These are phyloP conservation scores for Termitomyces sp. DNA, from an alignment of 768 basidiomycete species.

Conservation along the genomic window DNA sequence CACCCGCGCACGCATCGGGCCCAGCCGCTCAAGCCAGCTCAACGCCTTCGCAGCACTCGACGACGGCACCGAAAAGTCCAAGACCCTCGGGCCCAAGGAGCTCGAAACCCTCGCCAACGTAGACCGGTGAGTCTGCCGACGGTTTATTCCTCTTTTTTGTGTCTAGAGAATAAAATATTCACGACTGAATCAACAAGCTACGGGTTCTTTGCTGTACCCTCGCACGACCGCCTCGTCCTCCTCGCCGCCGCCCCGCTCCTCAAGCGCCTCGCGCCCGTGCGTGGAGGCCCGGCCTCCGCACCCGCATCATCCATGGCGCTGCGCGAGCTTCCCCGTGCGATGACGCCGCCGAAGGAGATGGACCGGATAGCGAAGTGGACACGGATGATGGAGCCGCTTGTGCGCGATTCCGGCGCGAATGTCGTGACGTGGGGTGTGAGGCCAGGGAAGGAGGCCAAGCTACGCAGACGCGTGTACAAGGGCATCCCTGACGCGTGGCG, in stretches of 20 bases:
- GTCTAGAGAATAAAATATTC: constrained; percentile 3
- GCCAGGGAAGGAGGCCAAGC: constrained; percentile 58
- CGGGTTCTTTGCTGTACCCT: constrained; percentile 79
- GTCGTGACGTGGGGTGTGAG: constrained; percentile 67
- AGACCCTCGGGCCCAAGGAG: constrained; percentile 70
- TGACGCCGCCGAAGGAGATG: constrained; percentile 54
- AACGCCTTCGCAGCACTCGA: constrained; percentile 50
- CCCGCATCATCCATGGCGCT: constrained; percentile 41
- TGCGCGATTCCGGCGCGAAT: constrained; percentile 74
- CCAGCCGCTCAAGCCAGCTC: constrained; percentile 51
- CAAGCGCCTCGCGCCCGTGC: constrained; percentile 47
- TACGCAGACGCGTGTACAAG: constrained; percentile 80
- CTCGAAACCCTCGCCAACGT: constrained; percentile 64
- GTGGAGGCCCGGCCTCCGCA: constrained; percentile 39
- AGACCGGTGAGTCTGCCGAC: constrained; percentile 65
- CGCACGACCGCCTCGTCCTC: constrained; percentile 79
- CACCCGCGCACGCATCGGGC: constrained; percentile 68
- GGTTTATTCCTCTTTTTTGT: not conserved
- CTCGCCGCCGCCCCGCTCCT: constrained; percentile 57
- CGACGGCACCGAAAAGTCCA: constrained; percentile 54
- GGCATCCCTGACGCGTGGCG: constrained; percentile 98
- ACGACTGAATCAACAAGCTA: constrained; percentile 47
- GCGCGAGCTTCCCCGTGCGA: constrained; percentile 40
- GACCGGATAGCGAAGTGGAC: constrained; percentile 88
- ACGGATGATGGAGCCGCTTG: constrained; percentile 74